phyloP scores from a whole-genome alignment of 2,329 filamentous ascomycete species.

The Kalmusia sp. region DNA sequence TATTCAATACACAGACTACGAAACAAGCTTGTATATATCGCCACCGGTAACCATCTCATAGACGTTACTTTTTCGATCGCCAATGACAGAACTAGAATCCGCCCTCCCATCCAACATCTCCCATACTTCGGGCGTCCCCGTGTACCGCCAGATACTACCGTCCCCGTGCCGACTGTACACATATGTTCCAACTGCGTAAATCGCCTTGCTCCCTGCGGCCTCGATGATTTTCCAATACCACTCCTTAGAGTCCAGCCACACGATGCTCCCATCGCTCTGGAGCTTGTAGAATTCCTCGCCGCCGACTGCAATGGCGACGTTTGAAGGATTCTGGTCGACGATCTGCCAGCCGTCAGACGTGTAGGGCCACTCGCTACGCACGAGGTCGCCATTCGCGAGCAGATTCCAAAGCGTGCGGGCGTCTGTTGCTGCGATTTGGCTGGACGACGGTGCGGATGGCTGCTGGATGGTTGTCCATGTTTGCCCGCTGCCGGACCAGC shows the following conservation, averaged over 20 bases:
- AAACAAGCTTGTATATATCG: constrained; percentile 32
- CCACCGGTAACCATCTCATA: constrained; percentile 28
- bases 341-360: constrained; percentile 25
- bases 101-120: constrained; percentile 30
- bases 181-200: constrained; percentile 26
- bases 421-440: constrained; percentile 35
- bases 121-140: constrained; percentile 33
- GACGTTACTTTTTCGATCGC: constrained; percentile 30
- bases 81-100: constrained; percentile 19
- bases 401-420: constrained; percentile 34
- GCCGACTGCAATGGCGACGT: constrained; percentile 31
- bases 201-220: constrained; percentile 15
- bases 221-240: constrained; percentile 34
- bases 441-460: constrained; percentile 19
- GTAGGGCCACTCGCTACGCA: constrained; percentile 33
- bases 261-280: constrained; percentile 29
- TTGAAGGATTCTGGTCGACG: constrained; percentile 31
- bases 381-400: constrained; percentile 31
- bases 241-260: constrained; percentile 31
- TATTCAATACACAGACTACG: constrained; percentile 5
- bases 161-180: constrained; percentile 33
- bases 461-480: constrained; percentile 32
- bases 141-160: constrained; percentile 37
- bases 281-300: constrained; percentile 40
- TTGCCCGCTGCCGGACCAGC: constrained; percentile 28